These are phyloP conservation scores for Sicyos baderoa DNA, from an alignment of 306 rosid species.

Conservation along the genomic window DNA sequence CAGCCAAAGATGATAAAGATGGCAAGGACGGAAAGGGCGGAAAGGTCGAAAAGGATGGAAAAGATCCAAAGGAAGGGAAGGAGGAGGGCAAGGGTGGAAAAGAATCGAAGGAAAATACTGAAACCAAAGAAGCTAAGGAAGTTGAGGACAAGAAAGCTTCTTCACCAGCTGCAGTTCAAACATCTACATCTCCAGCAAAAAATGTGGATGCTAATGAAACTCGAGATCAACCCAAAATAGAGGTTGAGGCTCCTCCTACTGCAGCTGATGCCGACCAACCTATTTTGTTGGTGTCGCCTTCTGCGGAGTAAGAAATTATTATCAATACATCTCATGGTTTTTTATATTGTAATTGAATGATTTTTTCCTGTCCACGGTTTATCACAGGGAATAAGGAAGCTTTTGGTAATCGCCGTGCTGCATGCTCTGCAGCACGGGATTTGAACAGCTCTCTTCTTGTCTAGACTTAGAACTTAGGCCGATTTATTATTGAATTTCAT, in stretches of 20 bases:
- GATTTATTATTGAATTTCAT: constrained; percentile 27
- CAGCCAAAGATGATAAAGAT: constrained; percentile 44
- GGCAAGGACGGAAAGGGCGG: constrained; percentile 12
- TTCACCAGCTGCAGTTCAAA: constrained; percentile 32
- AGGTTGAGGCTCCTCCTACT: constrained; percentile 30
- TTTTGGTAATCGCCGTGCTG: constrained; percentile 28
- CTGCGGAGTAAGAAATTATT: constrained; percentile 33
- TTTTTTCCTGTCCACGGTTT: constrained; percentile 25
- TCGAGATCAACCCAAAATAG: constrained; percentile 26
- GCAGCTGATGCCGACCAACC: constrained; percentile 30
- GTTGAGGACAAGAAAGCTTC: constrained; percentile 33
- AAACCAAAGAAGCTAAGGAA: constrained; percentile 25
- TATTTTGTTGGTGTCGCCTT: constrained; percentile 25
- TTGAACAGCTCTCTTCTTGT: constrained; percentile 31
- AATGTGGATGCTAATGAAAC: constrained; percentile 33
- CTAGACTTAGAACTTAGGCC: constrained; percentile 31
- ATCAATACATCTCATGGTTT: constrained; percentile 3
- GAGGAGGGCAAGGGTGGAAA: constrained; percentile 17
- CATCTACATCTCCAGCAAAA: constrained; percentile 36
- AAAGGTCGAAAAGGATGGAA: constrained; percentile 23
- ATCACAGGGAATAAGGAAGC: constrained; percentile 47
- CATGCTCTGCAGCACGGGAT: constrained; percentile 34
- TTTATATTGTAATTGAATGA: constrained; percentile 14
- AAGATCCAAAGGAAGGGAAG: constrained; percentile 22
- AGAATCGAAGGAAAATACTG: constrained; percentile 24